Evolutionary conservation across 768 basidiomycete genomes (phyloP).

Genomic region (Termitomyces heimii): DNA sequence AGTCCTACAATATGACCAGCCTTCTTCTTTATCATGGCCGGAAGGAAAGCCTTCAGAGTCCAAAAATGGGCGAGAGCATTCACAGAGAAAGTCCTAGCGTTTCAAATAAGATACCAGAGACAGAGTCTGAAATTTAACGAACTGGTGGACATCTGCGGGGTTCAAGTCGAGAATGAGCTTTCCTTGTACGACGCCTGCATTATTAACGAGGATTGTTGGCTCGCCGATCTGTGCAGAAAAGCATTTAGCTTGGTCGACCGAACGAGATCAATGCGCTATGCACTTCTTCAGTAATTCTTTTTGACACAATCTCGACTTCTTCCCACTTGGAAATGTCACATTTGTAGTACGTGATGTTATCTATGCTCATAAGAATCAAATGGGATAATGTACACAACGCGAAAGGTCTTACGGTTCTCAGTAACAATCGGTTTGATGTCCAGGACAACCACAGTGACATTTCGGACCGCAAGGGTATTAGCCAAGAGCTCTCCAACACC

Average conservation of each 20-base stretch:
- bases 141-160: constrained; percentile 81
- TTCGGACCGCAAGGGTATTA: constrained; percentile 78
- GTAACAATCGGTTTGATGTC: constrained; percentile 75
- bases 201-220: constrained; percentile 89
- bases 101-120: neutral
- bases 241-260: neutral
- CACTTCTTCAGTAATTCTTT: constrained; percentile 75
- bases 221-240: constrained; percentile 58
- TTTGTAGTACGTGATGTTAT: constrained; percentile 79
- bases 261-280: constrained; percentile 5
- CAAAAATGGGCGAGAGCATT: constrained; percentile 90
- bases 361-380: constrained; percentile 27
- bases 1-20: constrained; percentile 79
- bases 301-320: constrained; percentile 72
- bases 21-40: constrained; percentile 72
- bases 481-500: constrained; percentile 88
- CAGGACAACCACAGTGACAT: constrained; percentile 79
- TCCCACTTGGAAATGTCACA: constrained; percentile 91
- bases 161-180: constrained; percentile 77
- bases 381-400: neutral
- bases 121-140: constrained; percentile 1
- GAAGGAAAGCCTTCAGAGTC: constrained; percentile 90
- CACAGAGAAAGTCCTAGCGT: constrained; percentile 75
- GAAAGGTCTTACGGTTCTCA: constrained; percentile 57
- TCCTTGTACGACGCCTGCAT: constrained; percentile 91